phyloP scores from a whole-genome alignment of 2,329 filamentous ascomycete species.

The Salinomyces thailandicus region DNA sequence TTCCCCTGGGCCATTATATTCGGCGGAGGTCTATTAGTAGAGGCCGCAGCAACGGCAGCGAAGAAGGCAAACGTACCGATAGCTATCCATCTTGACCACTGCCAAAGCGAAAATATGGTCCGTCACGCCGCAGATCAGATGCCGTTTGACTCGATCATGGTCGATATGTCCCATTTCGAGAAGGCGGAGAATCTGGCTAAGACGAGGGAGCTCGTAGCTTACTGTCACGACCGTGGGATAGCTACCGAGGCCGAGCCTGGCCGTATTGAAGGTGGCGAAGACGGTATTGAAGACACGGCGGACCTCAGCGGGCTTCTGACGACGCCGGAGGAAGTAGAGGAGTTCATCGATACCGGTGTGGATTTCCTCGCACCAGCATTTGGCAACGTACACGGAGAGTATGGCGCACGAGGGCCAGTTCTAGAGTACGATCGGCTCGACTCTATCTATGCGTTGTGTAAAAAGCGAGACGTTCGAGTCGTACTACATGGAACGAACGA shows the following conservation, averaged over 20 bases:
- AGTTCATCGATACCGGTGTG: conserved; percentile 61
- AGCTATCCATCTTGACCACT: conserved; percentile 38
- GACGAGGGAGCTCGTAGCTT: conserved; percentile 51
- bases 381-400: conserved; percentile 66
- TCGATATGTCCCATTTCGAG: conserved; percentile 65
- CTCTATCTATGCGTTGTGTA: conserved; percentile 36
- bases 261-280: conserved; percentile 61
- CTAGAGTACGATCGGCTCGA: conserved; percentile 50
- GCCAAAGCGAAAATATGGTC: conserved; percentile 34
- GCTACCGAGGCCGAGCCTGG: conserved; percentile 62
- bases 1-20: conserved; percentile 68
- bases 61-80: conserved; percentile 32
- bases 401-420: conserved; percentile 48
- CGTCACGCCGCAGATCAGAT: conserved; percentile 22
- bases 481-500: conserved; percentile 51
- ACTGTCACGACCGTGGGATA: conserved; percentile 56
- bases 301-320: conserved; percentile 55
- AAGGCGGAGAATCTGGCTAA: conserved; percentile 57
- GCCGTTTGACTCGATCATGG: conserved; percentile 62
- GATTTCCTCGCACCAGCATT: conserved; percentile 66
- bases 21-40: conserved; percentile 40
- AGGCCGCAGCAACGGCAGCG: conserved; percentile 36
- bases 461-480: conserved; percentile 38
- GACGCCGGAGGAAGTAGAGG: conserved; percentile 56
- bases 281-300: conserved; percentile 58